Base-by-base conservation (phyloP, 306 rosid genomes). In the Psophocarpus tetragonolobus region DNA sequence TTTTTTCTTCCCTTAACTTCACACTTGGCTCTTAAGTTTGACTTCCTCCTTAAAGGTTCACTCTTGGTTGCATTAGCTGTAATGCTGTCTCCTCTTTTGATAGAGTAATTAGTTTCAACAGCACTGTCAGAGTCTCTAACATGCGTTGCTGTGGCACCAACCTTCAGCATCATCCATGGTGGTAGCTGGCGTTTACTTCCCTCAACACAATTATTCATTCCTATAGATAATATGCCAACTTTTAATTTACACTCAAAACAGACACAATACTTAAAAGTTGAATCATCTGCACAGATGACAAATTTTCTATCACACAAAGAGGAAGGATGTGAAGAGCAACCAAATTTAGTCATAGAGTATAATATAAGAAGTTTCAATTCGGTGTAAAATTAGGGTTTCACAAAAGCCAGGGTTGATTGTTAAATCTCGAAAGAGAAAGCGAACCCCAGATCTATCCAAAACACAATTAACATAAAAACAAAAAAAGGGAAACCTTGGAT, bases 111-210 rank as follows among this genome's bases (percentile, higher is more conserved):
- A 9, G 73, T 74, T 75, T 51, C 80, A 68, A 81, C 84, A 57
- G 48, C 85, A 71, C 75, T 73, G 68, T 27, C 60, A 68, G 85
- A 48, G 69, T 81, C 80, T 58, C 18, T 84, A 71, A 5, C 70
- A 32, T 73, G 83, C 77, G 26, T 84, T 26, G 87, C 76, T 36
- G 38, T 84, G 41, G 86, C 80, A 48, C 53, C 79, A 61, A 80
- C 85, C 39, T 69, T 81, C 47, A 85, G 89, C 83, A 87, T 75
- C 94, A 94, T 90, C 98, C 98, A 90, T 51, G 80, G 41, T 0
- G 97, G 97, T 82, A 94, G 79, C 29, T 87, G 88, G 10, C 98
- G 91, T 15, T 84, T 82, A 51, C 73, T 80, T 81, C 87, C 88
- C 81, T 82, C 88, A 27, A 36, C 83, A 70, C 77, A 53, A 75